Evolutionary conservation across 257 asterid species (phyloP).

Genomic region (Jasminum sambac): DNA sequence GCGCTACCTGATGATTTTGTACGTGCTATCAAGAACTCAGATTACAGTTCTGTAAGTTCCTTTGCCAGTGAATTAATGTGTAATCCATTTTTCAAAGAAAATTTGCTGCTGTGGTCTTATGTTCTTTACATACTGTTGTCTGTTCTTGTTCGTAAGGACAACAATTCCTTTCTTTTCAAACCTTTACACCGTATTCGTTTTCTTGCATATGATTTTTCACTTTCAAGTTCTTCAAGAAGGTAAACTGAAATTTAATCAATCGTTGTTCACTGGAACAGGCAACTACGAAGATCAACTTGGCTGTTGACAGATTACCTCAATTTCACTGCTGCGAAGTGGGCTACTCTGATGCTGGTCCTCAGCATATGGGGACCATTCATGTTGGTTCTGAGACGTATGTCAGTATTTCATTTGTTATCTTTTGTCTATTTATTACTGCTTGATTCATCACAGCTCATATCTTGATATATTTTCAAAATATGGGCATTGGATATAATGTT

Average conservation of each 20-base stretch:
- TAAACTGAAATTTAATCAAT: conserved; percentile 22
- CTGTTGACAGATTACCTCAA: conserved; percentile 74
- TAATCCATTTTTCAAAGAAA: not conserved
- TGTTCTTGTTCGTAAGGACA: not conserved
- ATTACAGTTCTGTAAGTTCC: conserved; percentile 90
- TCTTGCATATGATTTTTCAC: not conserved
- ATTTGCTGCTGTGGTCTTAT: conserved; percentile 1
- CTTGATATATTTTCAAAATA: not conserved
- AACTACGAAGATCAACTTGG: conserved; percentile 90
- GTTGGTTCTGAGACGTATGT: conserved; percentile 85
- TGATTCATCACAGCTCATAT: not conserved
- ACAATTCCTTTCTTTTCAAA: not conserved
- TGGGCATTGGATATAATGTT: not conserved
- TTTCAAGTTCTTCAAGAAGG: conserved; percentile 4
- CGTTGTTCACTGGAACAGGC: conserved; percentile 59
- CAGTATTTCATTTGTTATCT: conserved; percentile 10
- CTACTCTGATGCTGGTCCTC: conserved; percentile 74
- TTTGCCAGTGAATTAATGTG: not conserved
- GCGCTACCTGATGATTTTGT: conserved; percentile 76
- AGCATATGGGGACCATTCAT: conserved; percentile 94
- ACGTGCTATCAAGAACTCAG: conserved; percentile 59
- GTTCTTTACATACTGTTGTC: not conserved
- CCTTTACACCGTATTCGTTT: conserved; percentile 9
- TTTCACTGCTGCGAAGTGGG: conserved; percentile 69
- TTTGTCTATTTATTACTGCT: conserved; percentile 22